phyloP scores from a whole-genome alignment of 345 rosid genomes.

The Melaleuca quinquenervia region DNA sequence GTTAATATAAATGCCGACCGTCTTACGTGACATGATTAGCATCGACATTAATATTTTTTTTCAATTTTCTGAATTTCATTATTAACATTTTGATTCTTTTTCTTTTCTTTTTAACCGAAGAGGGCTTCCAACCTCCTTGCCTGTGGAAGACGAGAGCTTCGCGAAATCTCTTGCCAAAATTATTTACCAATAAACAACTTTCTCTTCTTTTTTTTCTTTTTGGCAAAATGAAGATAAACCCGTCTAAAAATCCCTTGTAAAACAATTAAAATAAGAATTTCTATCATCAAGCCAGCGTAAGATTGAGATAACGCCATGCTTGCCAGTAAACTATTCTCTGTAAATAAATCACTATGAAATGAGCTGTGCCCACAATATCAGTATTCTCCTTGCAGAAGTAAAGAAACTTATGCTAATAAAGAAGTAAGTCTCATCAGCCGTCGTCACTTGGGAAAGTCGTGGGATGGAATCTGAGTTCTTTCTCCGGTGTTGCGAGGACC shows the following conservation, averaged over 20 bases:
- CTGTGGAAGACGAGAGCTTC: too few species aligned
- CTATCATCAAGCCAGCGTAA: neutral
- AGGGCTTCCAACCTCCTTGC: too few species aligned
- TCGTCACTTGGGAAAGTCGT: neutral
- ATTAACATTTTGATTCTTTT: too few species aligned
- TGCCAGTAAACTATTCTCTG: neutral
- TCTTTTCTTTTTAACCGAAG: accelerated
- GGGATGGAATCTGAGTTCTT: neutral
- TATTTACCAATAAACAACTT: neutral
- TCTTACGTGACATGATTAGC: accelerated
- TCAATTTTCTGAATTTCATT: too few species aligned
- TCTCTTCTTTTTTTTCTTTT: too few species aligned
- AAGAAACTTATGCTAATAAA: neutral
- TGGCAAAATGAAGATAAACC: neutral
- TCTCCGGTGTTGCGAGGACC: neutral
- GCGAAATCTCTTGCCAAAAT: too few species aligned
- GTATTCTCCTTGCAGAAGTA: neutral
- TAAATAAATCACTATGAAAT: too few species aligned
- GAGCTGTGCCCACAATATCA: neutral
- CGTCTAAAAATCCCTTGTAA: neutral
- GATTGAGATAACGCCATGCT: neutral
- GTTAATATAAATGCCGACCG: accelerated
- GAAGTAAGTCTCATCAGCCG: neutral
- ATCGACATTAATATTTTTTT: too few species aligned
- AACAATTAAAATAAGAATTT: too few species aligned